Percentiles rank a stretch among this genome's conserved stretches.
Conservation (phyloP, 352 stramenopile species). For the Phytophthora constricta region DNA sequence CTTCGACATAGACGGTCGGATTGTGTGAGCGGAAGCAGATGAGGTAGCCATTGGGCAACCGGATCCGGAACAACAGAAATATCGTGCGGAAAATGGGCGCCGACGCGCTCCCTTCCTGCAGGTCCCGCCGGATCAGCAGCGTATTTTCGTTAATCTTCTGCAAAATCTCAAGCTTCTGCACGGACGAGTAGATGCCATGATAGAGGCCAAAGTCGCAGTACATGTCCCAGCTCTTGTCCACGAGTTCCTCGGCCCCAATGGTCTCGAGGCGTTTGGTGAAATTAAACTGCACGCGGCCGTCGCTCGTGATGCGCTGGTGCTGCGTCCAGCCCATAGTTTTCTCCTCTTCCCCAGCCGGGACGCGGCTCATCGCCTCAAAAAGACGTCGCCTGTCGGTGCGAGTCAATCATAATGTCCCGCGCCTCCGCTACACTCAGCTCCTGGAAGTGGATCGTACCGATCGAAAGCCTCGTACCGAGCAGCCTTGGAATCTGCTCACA, state of each 20-base stretch:
- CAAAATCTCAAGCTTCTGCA: slow-evolving; percentile 82
- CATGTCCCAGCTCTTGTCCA: slow-evolving; percentile 83
- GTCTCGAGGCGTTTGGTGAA: slow-evolving; percentile 78
- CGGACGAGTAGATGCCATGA: slow-evolving; percentile 77
- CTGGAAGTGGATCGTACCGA: slow-evolving; percentile 73
- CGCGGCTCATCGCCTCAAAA: slow-evolving; percentile 61
- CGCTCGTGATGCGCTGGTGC: slow-evolving; percentile 67
- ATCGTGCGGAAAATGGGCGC: slow-evolving; percentile 79
- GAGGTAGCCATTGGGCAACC: slow-evolving; percentile 60
- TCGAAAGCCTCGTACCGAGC: slow-evolving; percentile 41
- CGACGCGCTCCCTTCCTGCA: slow-evolving; percentile 64
- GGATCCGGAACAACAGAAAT: slow-evolving; percentile 77
- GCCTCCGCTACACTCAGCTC: slow-evolving; percentile 53
- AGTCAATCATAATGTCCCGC: slow-evolving; percentile 74
- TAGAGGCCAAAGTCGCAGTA: slow-evolving; percentile 82
- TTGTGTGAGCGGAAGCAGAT: slow-evolving; percentile 81
- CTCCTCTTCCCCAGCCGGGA: slow-evolving; percentile 33
- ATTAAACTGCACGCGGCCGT: slow-evolving; percentile 80
- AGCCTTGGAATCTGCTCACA: slow-evolving; percentile 43
- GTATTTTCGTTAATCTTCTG: slow-evolving; percentile 83
- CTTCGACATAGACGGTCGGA: slow-evolving; percentile 53
- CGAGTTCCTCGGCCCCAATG: slow-evolving; percentile 67
- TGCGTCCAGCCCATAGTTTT: slow-evolving; percentile 86
- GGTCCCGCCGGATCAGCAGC: slow-evolving; percentile 72
- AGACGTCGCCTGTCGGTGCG: slow-evolving; percentile 73